Percentiles rank a stretch among this genome's conserved stretches.
Evolutionary conservation across 2,329 filamentous ascomycete species (phyloP).

Genomic region (Alternaria infectoria): DNA sequence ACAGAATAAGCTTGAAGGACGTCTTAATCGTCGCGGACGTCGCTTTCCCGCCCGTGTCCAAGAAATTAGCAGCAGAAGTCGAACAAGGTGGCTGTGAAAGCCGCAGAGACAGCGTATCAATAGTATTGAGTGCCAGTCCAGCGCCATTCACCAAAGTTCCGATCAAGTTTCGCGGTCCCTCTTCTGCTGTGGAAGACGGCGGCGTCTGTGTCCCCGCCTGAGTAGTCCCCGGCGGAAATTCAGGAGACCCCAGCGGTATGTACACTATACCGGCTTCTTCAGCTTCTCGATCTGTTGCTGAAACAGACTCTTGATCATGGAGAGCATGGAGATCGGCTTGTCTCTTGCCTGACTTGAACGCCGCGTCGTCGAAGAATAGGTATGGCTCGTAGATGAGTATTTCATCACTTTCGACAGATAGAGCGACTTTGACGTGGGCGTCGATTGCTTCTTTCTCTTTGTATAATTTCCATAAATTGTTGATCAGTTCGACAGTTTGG

Average conservation of each 20-base stretch:
- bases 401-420: conserved; percentile 45
- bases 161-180: conserved; percentile 63
- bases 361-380: conserved; percentile 74
- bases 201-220: conserved; percentile 9
- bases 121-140: conserved; percentile 88
- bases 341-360: conserved; percentile 66
- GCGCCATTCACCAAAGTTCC: conserved; percentile 89
- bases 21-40: conserved; percentile 80
- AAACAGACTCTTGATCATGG: conserved; percentile 59
- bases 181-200: conserved; percentile 8
- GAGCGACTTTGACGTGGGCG: conserved; percentile 58
- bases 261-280: conserved; percentile 80
- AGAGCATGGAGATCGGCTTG: conserved; percentile 66
- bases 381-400: conserved; percentile 62
- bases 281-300: conserved; percentile 65
- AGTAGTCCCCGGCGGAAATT: background rate
- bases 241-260: conserved; percentile 60
- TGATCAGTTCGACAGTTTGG: conserved; percentile 58
- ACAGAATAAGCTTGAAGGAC: conserved; percentile 75
- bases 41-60: conserved; percentile 89
- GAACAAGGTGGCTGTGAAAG: conserved; percentile 57
- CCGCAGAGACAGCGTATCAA: conserved; percentile 73
- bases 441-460: conserved; percentile 69
- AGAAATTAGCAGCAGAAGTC: conserved; percentile 70
- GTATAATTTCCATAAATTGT: conserved; percentile 65